Percentiles rank a stretch among this genome's conserved stretches.
Evolutionary conservation across 805 yeast species (phyloP).

Genomic region (Candida sithepensis): DNA sequence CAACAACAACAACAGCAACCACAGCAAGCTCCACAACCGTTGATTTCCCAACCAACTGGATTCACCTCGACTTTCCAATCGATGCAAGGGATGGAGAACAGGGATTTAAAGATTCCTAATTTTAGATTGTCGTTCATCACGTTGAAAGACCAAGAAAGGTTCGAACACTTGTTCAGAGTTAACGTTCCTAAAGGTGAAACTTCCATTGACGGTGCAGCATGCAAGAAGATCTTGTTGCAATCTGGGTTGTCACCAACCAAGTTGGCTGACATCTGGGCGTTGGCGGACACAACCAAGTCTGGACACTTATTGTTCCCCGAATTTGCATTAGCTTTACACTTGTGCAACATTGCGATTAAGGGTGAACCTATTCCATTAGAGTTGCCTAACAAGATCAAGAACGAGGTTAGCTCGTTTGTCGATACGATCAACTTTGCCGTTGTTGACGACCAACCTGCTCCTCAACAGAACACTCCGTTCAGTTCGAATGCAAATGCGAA

Average conservation of each 20-base stretch:
- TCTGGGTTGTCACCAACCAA: constrained; percentile 74
- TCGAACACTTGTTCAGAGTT: constrained; percentile 77
- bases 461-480: constrained; percentile 8
- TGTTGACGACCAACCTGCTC: constrained; percentile 41
- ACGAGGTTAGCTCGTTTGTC: constrained; percentile 85
- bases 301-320: constrained; percentile 90
- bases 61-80: constrained; percentile 32
- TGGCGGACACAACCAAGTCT: constrained; percentile 83
- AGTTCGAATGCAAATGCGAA: neutral
- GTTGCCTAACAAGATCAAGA: constrained; percentile 68
- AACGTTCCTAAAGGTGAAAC: constrained; percentile 71
- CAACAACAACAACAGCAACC: constrained; percentile 17
- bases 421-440: constrained; percentile 81
- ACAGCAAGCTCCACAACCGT: constrained; percentile 21
- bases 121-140: constrained; percentile 83
- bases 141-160: constrained; percentile 79
- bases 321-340: constrained; percentile 86
- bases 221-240: constrained; percentile 73
- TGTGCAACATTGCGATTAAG: constrained; percentile 71
- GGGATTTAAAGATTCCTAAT: constrained; percentile 61
- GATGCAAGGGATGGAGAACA: constrained; percentile 39
- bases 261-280: constrained; percentile 84
- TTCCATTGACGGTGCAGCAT: constrained; percentile 66
- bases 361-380: constrained; percentile 75
- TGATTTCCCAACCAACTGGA: constrained; percentile 45